Evolutionary conservation across 805 yeast genomes (phyloP), one percentile per base, ranked within the genome.

Genomic region (Yarrowia osloensis): DNA sequence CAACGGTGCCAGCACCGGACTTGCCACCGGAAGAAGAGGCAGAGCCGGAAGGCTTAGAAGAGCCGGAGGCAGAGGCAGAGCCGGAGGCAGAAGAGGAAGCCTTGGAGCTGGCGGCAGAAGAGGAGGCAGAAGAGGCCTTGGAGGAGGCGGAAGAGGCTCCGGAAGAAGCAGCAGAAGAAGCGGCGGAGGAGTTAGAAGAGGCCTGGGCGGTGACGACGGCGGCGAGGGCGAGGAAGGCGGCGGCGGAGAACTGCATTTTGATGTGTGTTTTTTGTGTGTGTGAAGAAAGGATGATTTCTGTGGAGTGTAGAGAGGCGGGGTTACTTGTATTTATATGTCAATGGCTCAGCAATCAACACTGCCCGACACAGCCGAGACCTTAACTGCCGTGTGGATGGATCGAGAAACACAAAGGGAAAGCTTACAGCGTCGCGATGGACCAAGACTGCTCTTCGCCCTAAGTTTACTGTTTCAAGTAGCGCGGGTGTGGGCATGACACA

Each of bases 151-250:
- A 65, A 28, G 67, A 50, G 31, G 67, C 68, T 26, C 42, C 67
- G 22, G 70, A 40, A 33, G 68, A 68, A 19, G 55, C 69, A 21
- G 67, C 39, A 2, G 44, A 46, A 29, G 55, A 67, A 59, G 67
- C 35, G 9, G 37, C 67, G 13, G 52, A 26, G 12, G 66, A 24
- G 37, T 42, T 50, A 21, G 59, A 35, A 31, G 54, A 55, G 12
- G 26, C 69, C 66, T 35, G 42, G 39, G 67, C 63, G 21, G 62
- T 15, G 46, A 21, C 59, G 17, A 42, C 44, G 47, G 54, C 68
- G 50, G 62, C 39, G 28, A 52, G 65, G 28, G 67, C 26, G 22
- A 65, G 50, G 49, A 61, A 49, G 65, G 47, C 40, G 37, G 47
- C 22, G 68, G 50, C 35, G 49, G 47, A 42, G 67, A 33, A 33